Base-by-base conservation (phyloP, 192 early-diverging fungal genomes). In the Chytriomyces sp. region DNA sequence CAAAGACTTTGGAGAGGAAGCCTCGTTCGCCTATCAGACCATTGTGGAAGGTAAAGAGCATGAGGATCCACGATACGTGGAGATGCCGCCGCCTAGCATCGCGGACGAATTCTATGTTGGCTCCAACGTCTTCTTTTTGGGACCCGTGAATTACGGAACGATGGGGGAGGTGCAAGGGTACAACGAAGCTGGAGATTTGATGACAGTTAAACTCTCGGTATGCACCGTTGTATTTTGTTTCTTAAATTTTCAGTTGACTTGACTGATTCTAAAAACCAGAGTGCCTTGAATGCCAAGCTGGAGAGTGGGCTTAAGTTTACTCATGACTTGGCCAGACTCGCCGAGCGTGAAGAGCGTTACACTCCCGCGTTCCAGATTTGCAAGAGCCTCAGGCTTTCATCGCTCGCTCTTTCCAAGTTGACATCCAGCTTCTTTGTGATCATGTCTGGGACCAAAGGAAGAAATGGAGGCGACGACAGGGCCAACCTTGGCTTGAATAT, bases 401-500 rank as follows among this genome's bases (percentile, higher is more conserved):
- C 85, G 14, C 68, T 95, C 32, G 79, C 89, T 10, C 83, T 97
- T 22, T 93, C 93, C 60, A 93, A 92, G 63, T 78, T 99, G 38
- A 93, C 95, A 0, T 93, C 96, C 0, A 88, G 88, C 22, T 84
- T 98, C 52, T 81, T 84, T 44, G 89, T 95, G n/a, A 80, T 82
- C n/a, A 59, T 70, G 32, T 33, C 68, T 4, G 41, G 40, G 19
- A n/a, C 33, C 8, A 30, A 39, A 40, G 25, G 39, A 17, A 32
- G 32, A 61, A 85, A 85, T 57, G 70, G 72, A 12, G 77, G 81
- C 2, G 22, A 22, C 22, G 44, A 49, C 44, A 76, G 82, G 28
- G 70, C 59, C 32, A 93, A 94, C 58, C 72, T 97, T 32, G 97
- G 97, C 1, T 82, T 99, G 36, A 90, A 90, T 67, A 84, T 99